Conservation (phyloP, 306 rosid genomes). For the Sindora glabra region DNA sequence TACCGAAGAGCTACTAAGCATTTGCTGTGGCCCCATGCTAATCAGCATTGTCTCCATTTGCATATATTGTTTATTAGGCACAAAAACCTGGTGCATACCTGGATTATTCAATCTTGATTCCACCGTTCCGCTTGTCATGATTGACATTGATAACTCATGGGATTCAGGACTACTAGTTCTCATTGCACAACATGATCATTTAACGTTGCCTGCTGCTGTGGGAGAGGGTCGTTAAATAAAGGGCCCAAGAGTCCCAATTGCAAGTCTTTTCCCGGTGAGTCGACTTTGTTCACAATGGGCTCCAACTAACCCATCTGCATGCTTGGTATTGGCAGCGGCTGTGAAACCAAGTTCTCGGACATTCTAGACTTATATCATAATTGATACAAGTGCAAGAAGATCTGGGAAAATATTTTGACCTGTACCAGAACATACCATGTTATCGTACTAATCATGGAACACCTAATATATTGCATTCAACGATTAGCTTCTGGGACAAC, state of each 20-base stretch:
- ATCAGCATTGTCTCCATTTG: slow-evolving; percentile 27
- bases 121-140: slow-evolving; percentile 33
- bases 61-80: slow-evolving; percentile 30
- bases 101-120: slow-evolving; percentile 17
- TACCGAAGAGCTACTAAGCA: too few species aligned
- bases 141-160: slow-evolving; percentile 30
- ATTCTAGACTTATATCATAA: slow-evolving; percentile 22
- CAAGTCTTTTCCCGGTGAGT: slow-evolving; percentile 42
- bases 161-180: slow-evolving; percentile 26
- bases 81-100: slow-evolving; percentile 24
- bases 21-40: slow-evolving; percentile 27
- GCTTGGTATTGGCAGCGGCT: slow-evolving; percentile 34
- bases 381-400: neutral
- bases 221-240: slow-evolving; percentile 27
- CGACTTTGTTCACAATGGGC: slow-evolving; percentile 37
- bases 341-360: slow-evolving; percentile 57
- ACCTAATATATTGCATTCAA: too few species aligned
- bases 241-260: slow-evolving; percentile 43
- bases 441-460: neutral
- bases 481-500: neutral
- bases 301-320: slow-evolving; percentile 59
- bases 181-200: slow-evolving; percentile 33
- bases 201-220: slow-evolving; percentile 30
- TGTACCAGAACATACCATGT: slow-evolving; percentile 12
- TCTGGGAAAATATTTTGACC: slow-evolving; percentile 3